Conservation (phyloP, 2,329 filamentous ascomycete genomes). For the Talaromyces marneffei region DNA sequence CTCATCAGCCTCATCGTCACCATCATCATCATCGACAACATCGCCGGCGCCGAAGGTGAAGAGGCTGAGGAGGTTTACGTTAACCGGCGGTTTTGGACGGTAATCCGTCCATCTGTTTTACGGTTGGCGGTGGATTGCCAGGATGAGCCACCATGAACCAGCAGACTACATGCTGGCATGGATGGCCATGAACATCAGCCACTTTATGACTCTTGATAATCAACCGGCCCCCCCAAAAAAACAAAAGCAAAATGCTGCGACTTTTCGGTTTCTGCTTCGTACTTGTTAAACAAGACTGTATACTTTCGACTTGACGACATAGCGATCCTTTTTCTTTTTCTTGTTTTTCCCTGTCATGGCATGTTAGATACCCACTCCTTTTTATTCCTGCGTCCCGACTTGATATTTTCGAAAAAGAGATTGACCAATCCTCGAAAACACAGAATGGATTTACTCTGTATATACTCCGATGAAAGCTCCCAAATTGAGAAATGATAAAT, state of each 20-base stretch:
- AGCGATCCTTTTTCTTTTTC: background rate
- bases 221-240: background rate
- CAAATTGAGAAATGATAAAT: background rate
- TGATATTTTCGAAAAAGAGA: background rate
- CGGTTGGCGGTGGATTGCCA: background rate
- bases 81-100: background rate
- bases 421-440: background rate
- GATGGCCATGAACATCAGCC: background rate
- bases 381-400: background rate
- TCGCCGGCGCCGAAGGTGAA: background rate
- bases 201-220: background rate
- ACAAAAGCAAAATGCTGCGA: background rate
- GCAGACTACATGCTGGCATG: background rate
- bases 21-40: background rate
- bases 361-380: conserved; percentile 6
- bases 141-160: background rate
- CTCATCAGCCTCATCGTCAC: background rate
- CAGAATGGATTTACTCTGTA: background rate
- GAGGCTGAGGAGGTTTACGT: background rate
- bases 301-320: background rate
- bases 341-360: background rate
- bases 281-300: background rate
- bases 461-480: background rate
- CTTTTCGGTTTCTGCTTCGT: background rate
- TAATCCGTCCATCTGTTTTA: background rate